Percentiles rank a stretch among this genome's conserved stretches.
These are phyloP conservation scores for Pestalotiopsis fici DNA, from an alignment of 2,329 filamentous ascomycete genomes.

Conservation along the genomic window DNA sequence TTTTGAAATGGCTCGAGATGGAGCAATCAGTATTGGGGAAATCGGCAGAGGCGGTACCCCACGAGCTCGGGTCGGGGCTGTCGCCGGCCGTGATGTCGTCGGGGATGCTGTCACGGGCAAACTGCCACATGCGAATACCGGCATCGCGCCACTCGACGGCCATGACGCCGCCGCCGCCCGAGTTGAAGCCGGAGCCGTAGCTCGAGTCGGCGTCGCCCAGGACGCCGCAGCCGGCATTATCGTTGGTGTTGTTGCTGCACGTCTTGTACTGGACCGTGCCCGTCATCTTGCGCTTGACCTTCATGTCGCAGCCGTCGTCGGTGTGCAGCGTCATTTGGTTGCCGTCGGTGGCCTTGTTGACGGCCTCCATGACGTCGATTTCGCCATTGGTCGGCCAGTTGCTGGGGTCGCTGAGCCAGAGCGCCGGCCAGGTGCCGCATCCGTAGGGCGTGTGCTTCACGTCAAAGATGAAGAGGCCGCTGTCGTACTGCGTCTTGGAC, in stretches of 20 bases:
- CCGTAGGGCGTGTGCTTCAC: slow-evolving; percentile 64
- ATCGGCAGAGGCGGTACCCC: slow-evolving; percentile 64
- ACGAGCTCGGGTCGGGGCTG: slow-evolving; percentile 60
- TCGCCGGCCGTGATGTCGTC: slow-evolving; percentile 46
- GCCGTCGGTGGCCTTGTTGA: slow-evolving; percentile 54
- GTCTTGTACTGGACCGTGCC: slow-evolving; percentile 42
- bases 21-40: slow-evolving; percentile 66
- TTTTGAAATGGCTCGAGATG: slow-evolving; percentile 60
- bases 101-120: slow-evolving; percentile 48
- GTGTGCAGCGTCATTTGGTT: slow-evolving; percentile 65
- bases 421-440: slow-evolving; percentile 65
- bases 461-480: slow-evolving; percentile 70
- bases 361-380: slow-evolving; percentile 63
- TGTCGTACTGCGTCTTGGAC: slow-evolving; percentile 60
- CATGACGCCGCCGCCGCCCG: slow-evolving; percentile 56
- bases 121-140: slow-evolving; percentile 67
- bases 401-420: slow-evolving; percentile 63
- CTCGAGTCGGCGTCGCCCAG: slow-evolving; percentile 35
- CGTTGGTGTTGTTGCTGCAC: slow-evolving; percentile 52
- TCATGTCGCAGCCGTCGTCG: slow-evolving; percentile 49
- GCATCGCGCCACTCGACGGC: slow-evolving; percentile 61
- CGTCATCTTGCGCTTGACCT: slow-evolving; percentile 54
- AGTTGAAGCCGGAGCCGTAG: slow-evolving; percentile 55
- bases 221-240: slow-evolving; percentile 61
- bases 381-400: slow-evolving; percentile 68